Evolutionary conservation across 352 stramenopile species (phyloP).

Genomic region (Pythium biforme): DNA sequence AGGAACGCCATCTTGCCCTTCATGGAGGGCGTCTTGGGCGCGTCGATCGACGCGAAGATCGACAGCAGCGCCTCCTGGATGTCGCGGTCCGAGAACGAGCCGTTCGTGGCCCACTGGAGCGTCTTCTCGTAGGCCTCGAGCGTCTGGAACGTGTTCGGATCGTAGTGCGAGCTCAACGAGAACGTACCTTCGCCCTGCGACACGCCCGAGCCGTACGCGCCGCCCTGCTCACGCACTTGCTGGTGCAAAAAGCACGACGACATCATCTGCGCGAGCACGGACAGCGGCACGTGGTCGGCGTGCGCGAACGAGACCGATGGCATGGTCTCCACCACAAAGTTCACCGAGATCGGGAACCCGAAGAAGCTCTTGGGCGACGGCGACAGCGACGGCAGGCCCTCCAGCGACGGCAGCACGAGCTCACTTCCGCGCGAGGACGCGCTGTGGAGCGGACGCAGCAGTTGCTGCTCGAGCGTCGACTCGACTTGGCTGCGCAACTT

Average conservation of each 20-base stretch:
- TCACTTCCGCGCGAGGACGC: neutral
- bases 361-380: constrained; percentile 60
- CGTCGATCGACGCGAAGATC: constrained; percentile 73
- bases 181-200: constrained; percentile 78
- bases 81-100: constrained; percentile 66
- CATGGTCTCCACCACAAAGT: constrained; percentile 81
- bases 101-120: constrained; percentile 45
- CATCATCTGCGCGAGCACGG: constrained; percentile 78
- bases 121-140: constrained; percentile 69
- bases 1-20: constrained; percentile 78
- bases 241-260: constrained; percentile 84
- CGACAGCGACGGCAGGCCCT: constrained; percentile 24
- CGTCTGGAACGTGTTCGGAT: constrained; percentile 80
- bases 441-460: constrained; percentile 43
- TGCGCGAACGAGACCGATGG: constrained; percentile 73
- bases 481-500: constrained; percentile 58
- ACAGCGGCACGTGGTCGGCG: constrained; percentile 70
- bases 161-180: constrained; percentile 81
- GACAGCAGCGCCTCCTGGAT: constrained; percentile 79
- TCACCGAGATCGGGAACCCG: constrained; percentile 75
- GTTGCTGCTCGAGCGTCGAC: constrained; percentile 37
- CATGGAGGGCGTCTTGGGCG: constrained; percentile 71
- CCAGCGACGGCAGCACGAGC: constrained; percentile 14
- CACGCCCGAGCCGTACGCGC: constrained; percentile 73
- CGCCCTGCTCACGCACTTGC: constrained; percentile 76